Evolutionary conservation across 768 basidiomycete species (phyloP), one percentile per base, ranked within the genome.

Genomic region (Cystofilobasidium capitatum): DNA sequence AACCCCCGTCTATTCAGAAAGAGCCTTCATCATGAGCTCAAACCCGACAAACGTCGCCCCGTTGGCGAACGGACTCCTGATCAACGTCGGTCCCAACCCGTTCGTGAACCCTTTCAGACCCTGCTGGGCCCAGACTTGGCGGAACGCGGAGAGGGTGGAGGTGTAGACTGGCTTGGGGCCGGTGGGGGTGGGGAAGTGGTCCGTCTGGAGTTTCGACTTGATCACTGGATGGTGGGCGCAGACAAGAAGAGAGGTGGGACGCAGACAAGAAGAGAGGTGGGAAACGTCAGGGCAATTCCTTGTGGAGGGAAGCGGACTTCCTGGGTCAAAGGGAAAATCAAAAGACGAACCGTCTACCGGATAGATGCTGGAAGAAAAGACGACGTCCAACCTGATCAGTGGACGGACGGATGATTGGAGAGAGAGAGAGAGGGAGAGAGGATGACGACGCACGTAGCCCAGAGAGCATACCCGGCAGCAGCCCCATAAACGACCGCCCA

Each of bases 31-130:
- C 51, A 89, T 90, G 79, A 97, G 81, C 81, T 98, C 94, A 73
- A 92, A 97, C 0, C 90, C 92, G 65, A 94, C 83, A 82, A 97
- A 98, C 0, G 94, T 98, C 1, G 91, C 91, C 24, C 92, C 94
- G 72, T 97, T 98, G 14, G 93, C 93, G 73, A 96, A 94, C 0
- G 92, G 93, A 36, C 58, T 60, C 24, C 33, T 82, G 75, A 97
- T 90, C 69, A 98, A 81, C 10, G 94, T 97, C 29, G 94, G 94
- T 6, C 83, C 83, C 14, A 97, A 81, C n/a, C 94, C 94, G 36
- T 92, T 84, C 36, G 86, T 88, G 79, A 98, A 98, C 5, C 90
- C 94, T 59, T 82, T 78, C 45, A 86, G 79, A 14, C 93, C 94
- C 76, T 94, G 91, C 12, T 85, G 82, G 64, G 83, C 79, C 87